Evolutionary conservation across 495 filamentous ascomycete genomes (phyloP), one percentile per base, ranked within the genome.

Genomic region (Xylaria grammica): DNA sequence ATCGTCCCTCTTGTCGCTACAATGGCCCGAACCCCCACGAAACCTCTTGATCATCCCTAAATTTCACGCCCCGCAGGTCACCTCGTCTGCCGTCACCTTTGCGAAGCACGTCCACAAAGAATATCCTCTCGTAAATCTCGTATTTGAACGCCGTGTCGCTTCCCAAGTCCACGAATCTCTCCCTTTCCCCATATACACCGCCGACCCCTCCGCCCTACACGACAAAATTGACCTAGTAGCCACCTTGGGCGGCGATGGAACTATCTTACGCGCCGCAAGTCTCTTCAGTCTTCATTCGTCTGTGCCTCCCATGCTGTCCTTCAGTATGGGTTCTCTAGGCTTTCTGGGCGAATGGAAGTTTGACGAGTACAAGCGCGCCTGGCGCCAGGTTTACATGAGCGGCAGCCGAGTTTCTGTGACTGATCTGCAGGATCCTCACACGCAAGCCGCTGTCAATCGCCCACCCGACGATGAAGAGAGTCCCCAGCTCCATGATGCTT

Each of bases 331-430:
- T 6, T 94, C 94, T 0, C 78, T 99, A 1, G 95, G 95, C 0
- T 99, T 99, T 65, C 80, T 99, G 19, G 94, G 94, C 36, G 95
- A 98, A 77, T 98, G 94, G 93, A 94, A 93, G 67, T 97, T 97
- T 74, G 80, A 82, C 11, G 94, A 98, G 67, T 90, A 93, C 74
- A 94, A 94, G 71, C 84, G 90, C 26, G 95, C 94, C 0, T 97
- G 95, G 78, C 83, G 92, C 27, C 93, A 97, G 72, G 91, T 95
- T 27, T 97, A 95, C 77, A 94, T 96, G 91, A 94, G 91, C 64
- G 93, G 93, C 9, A 88, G 92, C 46, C 81, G 80, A 19, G 87
- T 85, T 24, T 79, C 73, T 0, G 75, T 77, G 26, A 71, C 76
- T 49, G 82, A 81, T 46, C 71, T 78, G 22, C 76, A 70, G 19